Percentiles rank a stretch among this genome's conserved stretches.
phyloP scores from a whole-genome alignment of 768 basidiomycete genomes.

The Lactarius hatsudake region DNA sequence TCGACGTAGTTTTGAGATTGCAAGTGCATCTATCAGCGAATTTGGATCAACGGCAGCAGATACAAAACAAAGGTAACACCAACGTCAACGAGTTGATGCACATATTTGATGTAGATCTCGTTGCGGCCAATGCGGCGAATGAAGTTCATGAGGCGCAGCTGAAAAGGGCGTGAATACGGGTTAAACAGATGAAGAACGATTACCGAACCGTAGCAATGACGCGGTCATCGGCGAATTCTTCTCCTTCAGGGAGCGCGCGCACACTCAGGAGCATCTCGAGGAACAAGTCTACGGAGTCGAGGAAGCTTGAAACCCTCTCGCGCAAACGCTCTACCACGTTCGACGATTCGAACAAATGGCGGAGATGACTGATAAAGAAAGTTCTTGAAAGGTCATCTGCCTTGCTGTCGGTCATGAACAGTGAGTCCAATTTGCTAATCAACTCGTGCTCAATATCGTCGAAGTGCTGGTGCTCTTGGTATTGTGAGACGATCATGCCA shows the following conservation, averaged over 20 bases:
- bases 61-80: conserved; percentile 29
- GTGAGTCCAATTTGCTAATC: conserved; percentile 82
- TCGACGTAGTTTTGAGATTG: conserved; percentile 90
- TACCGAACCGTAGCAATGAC: conserved; percentile 77
- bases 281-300: conserved; percentile 90
- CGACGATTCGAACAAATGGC: conserved; percentile 83
- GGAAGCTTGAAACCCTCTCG: conserved; percentile 73
- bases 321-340: conserved; percentile 78
- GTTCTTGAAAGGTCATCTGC: conserved; percentile 88
- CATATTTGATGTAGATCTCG: conserved; percentile 95
- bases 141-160: conserved; percentile 91
- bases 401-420: conserved; percentile 93
- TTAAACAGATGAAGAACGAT: background rate
- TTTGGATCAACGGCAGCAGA: background rate
- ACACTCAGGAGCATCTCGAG: conserved; percentile 86
- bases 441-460: conserved; percentile 89
- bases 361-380: conserved; percentile 89
- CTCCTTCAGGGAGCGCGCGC: conserved; percentile 84
- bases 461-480: conserved; percentile 80
- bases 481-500: conserved; percentile 94
- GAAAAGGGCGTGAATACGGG: conserved; percentile 4
- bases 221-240: conserved; percentile 92
- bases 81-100: conserved; percentile 91
- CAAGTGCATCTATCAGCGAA: conserved; percentile 66
- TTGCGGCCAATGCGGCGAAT: conserved; percentile 87